These are phyloP conservation scores for Cytospora schulzeri DNA, from an alignment of 2,329 filamentous ascomycete genomes.

Conservation along the genomic window DNA sequence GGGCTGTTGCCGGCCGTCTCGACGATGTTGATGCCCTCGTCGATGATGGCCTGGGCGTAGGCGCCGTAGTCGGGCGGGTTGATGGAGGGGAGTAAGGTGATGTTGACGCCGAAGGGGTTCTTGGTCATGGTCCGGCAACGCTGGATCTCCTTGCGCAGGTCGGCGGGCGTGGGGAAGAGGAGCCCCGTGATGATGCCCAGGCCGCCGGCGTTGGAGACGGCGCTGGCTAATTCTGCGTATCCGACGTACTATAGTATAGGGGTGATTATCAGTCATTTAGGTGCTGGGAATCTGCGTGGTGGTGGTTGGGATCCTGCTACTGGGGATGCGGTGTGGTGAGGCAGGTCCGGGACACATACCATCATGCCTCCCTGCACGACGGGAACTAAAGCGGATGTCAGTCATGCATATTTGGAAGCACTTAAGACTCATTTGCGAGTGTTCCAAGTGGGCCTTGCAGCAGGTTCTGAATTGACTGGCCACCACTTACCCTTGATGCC, in stretches of 20 bases:
- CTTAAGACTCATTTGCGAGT: background rate
- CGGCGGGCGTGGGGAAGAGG: constrained; percentile 89
- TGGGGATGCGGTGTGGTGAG: constrained; percentile 6
- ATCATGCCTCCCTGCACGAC: constrained; percentile 83
- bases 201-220: constrained; percentile 80
- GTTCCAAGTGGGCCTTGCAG: background rate
- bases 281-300: background rate
- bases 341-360: constrained; percentile 27
- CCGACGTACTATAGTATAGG: constrained; percentile 67
- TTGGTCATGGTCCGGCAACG: constrained; percentile 79
- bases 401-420: constrained; percentile 15
- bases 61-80: constrained; percentile 89
- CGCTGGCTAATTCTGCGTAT: constrained; percentile 75
- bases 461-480: background rate
- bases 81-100: constrained; percentile 88
- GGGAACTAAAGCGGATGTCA: constrained; percentile 58
- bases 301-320: background rate
- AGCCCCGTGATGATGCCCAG: constrained; percentile 83
- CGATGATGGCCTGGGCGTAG: constrained; percentile 89
- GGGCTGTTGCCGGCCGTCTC: constrained; percentile 67
- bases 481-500: constrained; percentile 26
- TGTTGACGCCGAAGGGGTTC: constrained; percentile 87
- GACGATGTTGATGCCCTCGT: constrained; percentile 88
- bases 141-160: constrained; percentile 90
- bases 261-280: background rate